These are phyloP conservation scores for Penicillium coprophilum DNA, from an alignment of 495 filamentous ascomycete species.

Conservation along the genomic window DNA sequence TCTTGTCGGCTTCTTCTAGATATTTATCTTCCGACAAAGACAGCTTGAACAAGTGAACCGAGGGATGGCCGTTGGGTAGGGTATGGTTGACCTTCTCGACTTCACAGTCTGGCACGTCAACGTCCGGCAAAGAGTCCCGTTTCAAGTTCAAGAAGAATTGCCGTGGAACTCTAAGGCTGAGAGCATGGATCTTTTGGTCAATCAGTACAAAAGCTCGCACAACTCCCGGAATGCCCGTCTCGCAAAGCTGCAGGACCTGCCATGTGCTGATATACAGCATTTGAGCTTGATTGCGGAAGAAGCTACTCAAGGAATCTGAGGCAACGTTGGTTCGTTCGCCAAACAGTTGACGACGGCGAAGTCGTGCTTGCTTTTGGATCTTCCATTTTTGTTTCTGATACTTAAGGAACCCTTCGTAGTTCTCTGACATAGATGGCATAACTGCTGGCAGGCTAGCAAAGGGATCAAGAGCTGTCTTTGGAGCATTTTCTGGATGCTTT, in stretches of 20 bases:
- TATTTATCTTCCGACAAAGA: conserved; percentile 86
- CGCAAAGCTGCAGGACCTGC: conserved; percentile 86
- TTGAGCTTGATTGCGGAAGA: conserved; percentile 90
- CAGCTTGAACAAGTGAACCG: conserved; percentile 90
- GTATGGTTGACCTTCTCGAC: conserved; percentile 91
- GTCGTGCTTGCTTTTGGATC: conserved; percentile 89
- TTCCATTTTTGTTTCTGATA: conserved; percentile 99
- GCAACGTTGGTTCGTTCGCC: conserved; percentile 74
- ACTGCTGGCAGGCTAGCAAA: conserved; percentile 78
- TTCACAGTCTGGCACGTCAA: conserved; percentile 80
- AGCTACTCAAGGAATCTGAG: conserved; percentile 73
- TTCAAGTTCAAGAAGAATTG: conserved; percentile 91
- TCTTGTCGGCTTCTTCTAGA: conserved; percentile 76
- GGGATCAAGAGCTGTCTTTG: conserved; percentile 66
- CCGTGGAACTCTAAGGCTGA: conserved; percentile 87
- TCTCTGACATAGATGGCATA: conserved; percentile 83
- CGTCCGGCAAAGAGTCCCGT: conserved; percentile 78
- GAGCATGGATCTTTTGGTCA: conserved; percentile 79
- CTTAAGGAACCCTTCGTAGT: conserved; percentile 84
- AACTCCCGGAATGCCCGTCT: conserved; percentile 78
- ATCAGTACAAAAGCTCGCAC: conserved; percentile 90
- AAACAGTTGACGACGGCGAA: conserved; percentile 86
- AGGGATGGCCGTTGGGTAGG: conserved; percentile 91
- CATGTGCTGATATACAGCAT: conserved; percentile 85
- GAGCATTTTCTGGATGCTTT: conserved; percentile 70